A percentile compares a stretch with the other conserved stretches of the same genome.
Evolutionary conservation across 345 rosid species (phyloP).

Genomic region (Orychophragmus violaceus): DNA sequence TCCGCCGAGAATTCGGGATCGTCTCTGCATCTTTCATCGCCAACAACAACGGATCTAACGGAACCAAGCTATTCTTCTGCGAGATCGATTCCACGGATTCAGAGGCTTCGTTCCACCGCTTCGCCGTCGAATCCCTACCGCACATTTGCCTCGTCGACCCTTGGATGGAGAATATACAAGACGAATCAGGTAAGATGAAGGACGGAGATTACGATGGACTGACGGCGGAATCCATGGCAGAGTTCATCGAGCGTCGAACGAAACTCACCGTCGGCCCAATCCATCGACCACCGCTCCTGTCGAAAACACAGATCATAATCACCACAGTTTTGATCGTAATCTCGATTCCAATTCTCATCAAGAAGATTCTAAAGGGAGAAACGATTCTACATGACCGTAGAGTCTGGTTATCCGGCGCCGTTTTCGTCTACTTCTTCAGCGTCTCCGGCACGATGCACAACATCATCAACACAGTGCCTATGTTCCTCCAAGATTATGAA

Average conservation of each 20-base stretch:
- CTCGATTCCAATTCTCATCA: constrained; percentile 42
- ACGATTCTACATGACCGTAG: constrained; percentile 53
- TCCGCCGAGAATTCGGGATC: constrained; percentile 56
- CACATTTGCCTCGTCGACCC: constrained; percentile 66
- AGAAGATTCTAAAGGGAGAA: constrained; percentile 42
- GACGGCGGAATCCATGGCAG: constrained; percentile 64
- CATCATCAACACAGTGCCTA: constrained; percentile 59
- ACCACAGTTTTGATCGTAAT: constrained; percentile 22
- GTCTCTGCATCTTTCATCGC: constrained; percentile 64
- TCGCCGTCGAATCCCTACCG: constrained; percentile 65
- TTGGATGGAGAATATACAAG: constrained; percentile 39
- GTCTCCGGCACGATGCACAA: constrained; percentile 74
- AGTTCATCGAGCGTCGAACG: constrained; percentile 53
- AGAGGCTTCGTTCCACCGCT: constrained; percentile 51
- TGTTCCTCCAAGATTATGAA: constrained; percentile 48
- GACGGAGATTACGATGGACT: constrained; percentile 43
- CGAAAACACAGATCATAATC: constrained; percentile 43
- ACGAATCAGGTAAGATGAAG: constrained; percentile 55
- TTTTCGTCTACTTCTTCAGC: constrained; percentile 72
- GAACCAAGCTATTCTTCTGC: constrained; percentile 66
- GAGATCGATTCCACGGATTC: constrained; percentile 64
- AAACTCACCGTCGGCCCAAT: constrained; percentile 47
- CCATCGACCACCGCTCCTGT: constrained; percentile 55
- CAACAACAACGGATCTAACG: constrained; percentile 40
- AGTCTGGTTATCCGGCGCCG: constrained; percentile 53